Percentiles rank a stretch among this genome's conserved stretches.
Conservation (phyloP, 768 basidiomycete genomes). For the Sistotremastrum suecicum region DNA sequence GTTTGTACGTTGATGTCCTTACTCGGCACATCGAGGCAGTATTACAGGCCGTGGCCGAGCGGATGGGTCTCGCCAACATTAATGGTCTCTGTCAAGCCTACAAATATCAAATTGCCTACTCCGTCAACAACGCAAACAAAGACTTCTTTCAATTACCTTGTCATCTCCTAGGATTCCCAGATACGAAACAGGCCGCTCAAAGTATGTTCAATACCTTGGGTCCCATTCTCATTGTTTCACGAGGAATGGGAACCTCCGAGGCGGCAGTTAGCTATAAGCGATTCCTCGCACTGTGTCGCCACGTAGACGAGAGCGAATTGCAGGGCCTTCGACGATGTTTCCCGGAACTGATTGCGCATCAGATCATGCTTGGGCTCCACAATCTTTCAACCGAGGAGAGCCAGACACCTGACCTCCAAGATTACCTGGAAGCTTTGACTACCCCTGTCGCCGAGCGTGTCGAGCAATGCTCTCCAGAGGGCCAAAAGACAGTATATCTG, state of each 20-base stretch:
- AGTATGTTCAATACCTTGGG: slow-evolving; percentile 55
- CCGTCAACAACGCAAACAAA: slow-evolving; percentile 35
- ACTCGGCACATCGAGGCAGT: slow-evolving; percentile 29
- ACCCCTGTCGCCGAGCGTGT: no score
- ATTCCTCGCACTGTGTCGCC: slow-evolving; percentile 51
- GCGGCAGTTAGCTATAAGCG: slow-evolving; percentile 24
- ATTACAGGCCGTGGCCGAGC: slow-evolving; percentile 43
- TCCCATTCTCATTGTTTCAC: slow-evolving; percentile 45
- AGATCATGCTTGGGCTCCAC: slow-evolving; percentile 36
- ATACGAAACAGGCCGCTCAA: slow-evolving; percentile 50
- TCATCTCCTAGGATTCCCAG: slow-evolving; percentile 60
- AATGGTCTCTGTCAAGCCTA: slow-evolving; percentile 65
- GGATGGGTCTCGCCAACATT: slow-evolving; percentile 50
- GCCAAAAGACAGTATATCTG: slow-evolving; percentile 13
- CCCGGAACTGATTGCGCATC: slow-evolving; percentile 53
- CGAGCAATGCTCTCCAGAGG: no score
- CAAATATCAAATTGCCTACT: slow-evolving; percentile 59
- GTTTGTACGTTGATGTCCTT: slow-evolving; percentile 23
- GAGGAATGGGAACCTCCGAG: slow-evolving; percentile 18
- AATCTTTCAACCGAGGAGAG: slow-evolving; percentile 10
- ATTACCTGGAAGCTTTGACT: slow-evolving; percentile 17
- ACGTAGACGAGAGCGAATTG: slow-evolving; percentile 29
- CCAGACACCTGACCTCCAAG: slow-evolving; percentile 18
- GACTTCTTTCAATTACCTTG: slow-evolving; percentile 54
- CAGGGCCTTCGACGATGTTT: slow-evolving; percentile 53